Evolutionary conservation across 202 grass and related monocot genomes (phyloP).

Genomic region (Sporobolus alterniflorus): DNA sequence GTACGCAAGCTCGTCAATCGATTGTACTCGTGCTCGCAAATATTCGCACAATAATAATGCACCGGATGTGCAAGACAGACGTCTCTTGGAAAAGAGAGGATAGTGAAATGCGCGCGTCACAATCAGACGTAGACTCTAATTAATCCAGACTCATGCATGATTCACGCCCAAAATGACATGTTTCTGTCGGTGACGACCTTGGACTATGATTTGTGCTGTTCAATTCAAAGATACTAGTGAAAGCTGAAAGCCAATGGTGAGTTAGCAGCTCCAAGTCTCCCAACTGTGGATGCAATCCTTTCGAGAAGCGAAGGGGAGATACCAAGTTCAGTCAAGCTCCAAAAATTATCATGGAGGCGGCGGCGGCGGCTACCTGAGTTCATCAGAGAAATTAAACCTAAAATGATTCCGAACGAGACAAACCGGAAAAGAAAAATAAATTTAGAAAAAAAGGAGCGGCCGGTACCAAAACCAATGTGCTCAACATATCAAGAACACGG

Average conservation of each 20-base stretch:
- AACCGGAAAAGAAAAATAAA: neutral
- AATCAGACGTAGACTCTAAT: conserved; percentile 1
- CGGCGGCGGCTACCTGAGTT: neutral
- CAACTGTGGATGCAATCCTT: neutral
- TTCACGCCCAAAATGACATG: neutral
- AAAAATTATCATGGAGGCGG: neutral
- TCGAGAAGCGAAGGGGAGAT: neutral
- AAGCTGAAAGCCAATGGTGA: neutral
- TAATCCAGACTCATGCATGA: neutral
- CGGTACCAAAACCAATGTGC: neutral
- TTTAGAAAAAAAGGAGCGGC: neutral
- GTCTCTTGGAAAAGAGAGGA: conserved; percentile 21
- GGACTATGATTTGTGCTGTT: neutral
- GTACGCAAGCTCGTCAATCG: too few species aligned
- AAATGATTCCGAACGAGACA: neutral
- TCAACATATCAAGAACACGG: neutral
- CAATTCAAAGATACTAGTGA: neutral
- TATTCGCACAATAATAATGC: conserved; percentile 11
- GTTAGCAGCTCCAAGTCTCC: neutral
- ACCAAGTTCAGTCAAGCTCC: neutral
- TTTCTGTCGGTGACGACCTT: conserved; percentile 4
- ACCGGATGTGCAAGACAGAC: conserved; percentile 2
- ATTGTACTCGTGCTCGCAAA: too few species aligned
- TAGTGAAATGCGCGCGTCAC: conserved; percentile 13
- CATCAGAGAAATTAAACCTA: neutral